A percentile compares a stretch with the other conserved stretches of the same genome.
Conservation (phyloP, 768 basidiomycete species). For the Rossbeevera mucosa region DNA sequence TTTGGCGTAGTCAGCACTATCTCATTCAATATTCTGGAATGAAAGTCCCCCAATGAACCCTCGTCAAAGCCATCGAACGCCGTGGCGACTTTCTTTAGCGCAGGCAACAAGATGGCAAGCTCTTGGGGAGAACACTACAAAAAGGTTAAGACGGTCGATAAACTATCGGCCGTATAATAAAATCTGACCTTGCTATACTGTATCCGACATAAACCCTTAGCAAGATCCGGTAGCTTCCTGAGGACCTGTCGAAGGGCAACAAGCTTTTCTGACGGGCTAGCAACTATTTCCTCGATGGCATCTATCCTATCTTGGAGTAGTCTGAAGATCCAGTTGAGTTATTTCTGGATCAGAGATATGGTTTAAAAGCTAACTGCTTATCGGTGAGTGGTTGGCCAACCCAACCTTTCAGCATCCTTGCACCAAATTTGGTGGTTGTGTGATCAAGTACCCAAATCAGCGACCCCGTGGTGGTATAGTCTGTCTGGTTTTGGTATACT, state of each 20-base stretch:
- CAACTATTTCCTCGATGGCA: conserved; percentile 78
- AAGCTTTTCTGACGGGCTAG: conserved; percentile 57
- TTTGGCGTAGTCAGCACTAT: conserved; percentile 67
- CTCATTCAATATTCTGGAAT: conserved; percentile 62
- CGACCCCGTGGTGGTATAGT: conserved; percentile 67
- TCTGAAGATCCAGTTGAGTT: conserved; percentile 36
- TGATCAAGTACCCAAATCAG: conserved; percentile 83
- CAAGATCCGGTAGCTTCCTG: conserved; percentile 78
- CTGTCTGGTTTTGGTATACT: conserved; percentile 88
- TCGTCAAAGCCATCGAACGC: conserved; percentile 51
- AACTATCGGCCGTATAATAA: not conserved
- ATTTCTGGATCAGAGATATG: not conserved
- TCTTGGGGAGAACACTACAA: conserved; percentile 79
- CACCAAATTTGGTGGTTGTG: conserved; percentile 86
- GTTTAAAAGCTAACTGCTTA: conserved; percentile 43
- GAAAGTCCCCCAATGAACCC: conserved; percentile 51
- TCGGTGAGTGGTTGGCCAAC: conserved; percentile 81
- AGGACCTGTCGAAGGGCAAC: conserved; percentile 65
- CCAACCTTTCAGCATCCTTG: conserved; percentile 79
- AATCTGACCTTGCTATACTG: conserved; percentile 80
- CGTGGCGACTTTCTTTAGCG: conserved; percentile 65
- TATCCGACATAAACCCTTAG: conserved; percentile 79
- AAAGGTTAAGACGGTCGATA: not conserved
- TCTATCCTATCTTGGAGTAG: conserved; percentile 71
- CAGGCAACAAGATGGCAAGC: conserved; percentile 66